Conservation (phyloP, 139 green algal genomes). For the Tetradesmus lagerheimii region DNA sequence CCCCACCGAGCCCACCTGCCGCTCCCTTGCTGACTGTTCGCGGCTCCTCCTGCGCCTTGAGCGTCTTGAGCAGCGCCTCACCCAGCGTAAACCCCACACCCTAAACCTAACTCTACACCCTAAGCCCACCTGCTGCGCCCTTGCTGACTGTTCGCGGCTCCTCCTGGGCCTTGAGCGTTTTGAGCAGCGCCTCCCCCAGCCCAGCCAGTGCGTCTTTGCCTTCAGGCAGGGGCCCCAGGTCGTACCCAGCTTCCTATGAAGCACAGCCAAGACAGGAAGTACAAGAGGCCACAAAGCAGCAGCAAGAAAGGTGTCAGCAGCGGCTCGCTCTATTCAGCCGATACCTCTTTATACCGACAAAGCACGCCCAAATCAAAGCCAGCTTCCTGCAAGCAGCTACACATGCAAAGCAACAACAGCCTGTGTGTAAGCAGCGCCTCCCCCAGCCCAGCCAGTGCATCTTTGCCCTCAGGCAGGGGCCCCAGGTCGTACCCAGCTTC, state of each 20-base stretch:
- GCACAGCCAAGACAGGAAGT: neutral
- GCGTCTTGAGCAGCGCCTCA: slow-evolving; percentile 76
- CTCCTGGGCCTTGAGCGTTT: slow-evolving; percentile 74
- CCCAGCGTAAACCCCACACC: slow-evolving; percentile 48
- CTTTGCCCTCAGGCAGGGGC: slow-evolving; percentile 16
- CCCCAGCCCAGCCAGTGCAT: slow-evolving; percentile 64
- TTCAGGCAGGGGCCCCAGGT: slow-evolving; percentile 72
- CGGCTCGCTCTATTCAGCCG: too few species aligned
- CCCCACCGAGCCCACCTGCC: neutral
- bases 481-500: slow-evolving; percentile 90
- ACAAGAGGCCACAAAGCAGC: neutral
- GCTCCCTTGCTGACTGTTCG: slow-evolving; percentile 68
- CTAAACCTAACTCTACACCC: neutral
- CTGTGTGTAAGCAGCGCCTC: slow-evolving; percentile 71
- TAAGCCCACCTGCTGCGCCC: slow-evolving; percentile 50
- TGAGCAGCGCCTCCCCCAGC: slow-evolving; percentile 80
- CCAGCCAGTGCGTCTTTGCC: slow-evolving; percentile 52
- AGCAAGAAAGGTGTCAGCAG: neutral
- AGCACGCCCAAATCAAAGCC: too few species aligned
- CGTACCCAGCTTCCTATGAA: slow-evolving; percentile 77
- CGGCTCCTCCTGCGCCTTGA: slow-evolving; percentile 80
- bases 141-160: slow-evolving; percentile 73
- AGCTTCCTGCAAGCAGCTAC: slow-evolving; percentile 83
- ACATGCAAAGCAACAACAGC: too few species aligned
- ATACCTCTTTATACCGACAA: too few species aligned